Evolutionary conservation across 331 rosid species (phyloP).

Genomic region (Quercus phellos): DNA sequence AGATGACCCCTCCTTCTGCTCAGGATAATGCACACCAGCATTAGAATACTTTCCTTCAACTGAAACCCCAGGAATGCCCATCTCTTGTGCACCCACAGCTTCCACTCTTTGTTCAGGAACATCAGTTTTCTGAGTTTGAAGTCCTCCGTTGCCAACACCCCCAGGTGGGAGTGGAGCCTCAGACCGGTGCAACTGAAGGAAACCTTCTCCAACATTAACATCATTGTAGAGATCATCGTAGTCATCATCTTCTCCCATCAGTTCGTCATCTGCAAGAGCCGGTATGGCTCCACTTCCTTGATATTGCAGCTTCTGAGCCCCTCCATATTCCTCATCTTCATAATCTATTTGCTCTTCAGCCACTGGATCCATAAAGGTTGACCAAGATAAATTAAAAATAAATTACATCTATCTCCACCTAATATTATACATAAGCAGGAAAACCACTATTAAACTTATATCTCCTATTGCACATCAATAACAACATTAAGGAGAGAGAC

Average conservation of each 20-base stretch:
- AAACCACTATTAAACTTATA: conserved; percentile 15
- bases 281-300: conserved; percentile 46
- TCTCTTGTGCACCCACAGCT: conserved; percentile 18
- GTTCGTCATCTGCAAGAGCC: conserved; percentile 51
- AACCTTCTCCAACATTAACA: conserved; percentile 57
- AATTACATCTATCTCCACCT: conserved; percentile 22
- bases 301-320: conserved; percentile 40
- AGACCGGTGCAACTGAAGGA: conserved; percentile 38
- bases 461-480: neutral
- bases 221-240: conserved; percentile 57
- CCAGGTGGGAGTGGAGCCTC: conserved; percentile 27
- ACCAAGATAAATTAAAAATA: conserved; percentile 7
- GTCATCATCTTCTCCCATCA: conserved; percentile 48
- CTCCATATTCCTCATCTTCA: conserved; percentile 50
- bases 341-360: conserved; percentile 40
- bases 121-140: conserved; percentile 30
- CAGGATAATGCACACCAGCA: conserved; percentile 25
- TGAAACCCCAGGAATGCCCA: conserved; percentile 30
- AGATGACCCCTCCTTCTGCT: conserved; percentile 23
- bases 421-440: conserved; percentile 15
- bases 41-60: conserved; percentile 23
- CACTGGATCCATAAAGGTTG: conserved; percentile 21
- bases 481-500: neutral
- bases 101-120: conserved; percentile 21
- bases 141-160: conserved; percentile 31